Percentiles rank a stretch among this genome's conserved stretches.
phyloP scores from a whole-genome alignment of 1,139 yeast genomes.

The Yamadazyma friedrichii region DNA sequence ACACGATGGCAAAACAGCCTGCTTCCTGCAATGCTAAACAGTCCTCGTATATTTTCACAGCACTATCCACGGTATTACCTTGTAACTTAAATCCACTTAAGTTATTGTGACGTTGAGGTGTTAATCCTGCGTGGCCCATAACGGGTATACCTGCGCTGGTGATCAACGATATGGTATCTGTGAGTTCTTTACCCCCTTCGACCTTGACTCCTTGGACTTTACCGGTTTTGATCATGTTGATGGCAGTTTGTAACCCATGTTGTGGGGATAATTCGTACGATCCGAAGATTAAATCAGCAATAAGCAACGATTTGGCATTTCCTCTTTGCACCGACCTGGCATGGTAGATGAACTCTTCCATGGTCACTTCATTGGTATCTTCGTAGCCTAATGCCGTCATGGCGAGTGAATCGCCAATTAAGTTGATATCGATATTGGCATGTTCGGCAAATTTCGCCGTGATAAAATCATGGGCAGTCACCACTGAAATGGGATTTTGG shows the following conservation, averaged over 20 bases:
- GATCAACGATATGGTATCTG: conserved; percentile 45
- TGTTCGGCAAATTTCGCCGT: conserved; percentile 72
- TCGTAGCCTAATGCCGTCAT: conserved; percentile 87
- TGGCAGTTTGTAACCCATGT: conserved; percentile 66
- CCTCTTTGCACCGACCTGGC: conserved; percentile 78
- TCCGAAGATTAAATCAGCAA: conserved; percentile 94
- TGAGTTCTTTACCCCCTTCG: conserved; percentile 78
- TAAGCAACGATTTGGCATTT: conserved; percentile 57
- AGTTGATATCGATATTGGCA: conserved; percentile 65
- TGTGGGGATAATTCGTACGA: conserved; percentile 65
- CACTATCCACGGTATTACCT: conserved; percentile 59
- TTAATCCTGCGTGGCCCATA: conserved; percentile 88
- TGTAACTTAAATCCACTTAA: conserved; percentile 89
- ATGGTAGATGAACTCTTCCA: conserved; percentile 79
- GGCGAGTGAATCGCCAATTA: conserved; percentile 91
- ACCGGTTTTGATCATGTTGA: conserved; percentile 60
- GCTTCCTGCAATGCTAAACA: conserved; percentile 70
- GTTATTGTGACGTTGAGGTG: conserved; percentile 82
- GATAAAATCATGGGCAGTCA: conserved; percentile 87
- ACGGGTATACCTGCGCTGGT: conserved; percentile 79
- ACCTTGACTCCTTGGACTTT: conserved; percentile 76
- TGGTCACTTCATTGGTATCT: conserved; percentile 70
- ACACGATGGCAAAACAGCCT: conserved; percentile 73
- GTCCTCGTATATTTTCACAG: conserved; percentile 60
- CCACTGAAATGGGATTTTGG: conserved; percentile 61